These are phyloP conservation scores for Hawksworthiomyces lignivorus DNA, from an alignment of 2,329 filamentous ascomycete genomes.

Conservation along the genomic window DNA sequence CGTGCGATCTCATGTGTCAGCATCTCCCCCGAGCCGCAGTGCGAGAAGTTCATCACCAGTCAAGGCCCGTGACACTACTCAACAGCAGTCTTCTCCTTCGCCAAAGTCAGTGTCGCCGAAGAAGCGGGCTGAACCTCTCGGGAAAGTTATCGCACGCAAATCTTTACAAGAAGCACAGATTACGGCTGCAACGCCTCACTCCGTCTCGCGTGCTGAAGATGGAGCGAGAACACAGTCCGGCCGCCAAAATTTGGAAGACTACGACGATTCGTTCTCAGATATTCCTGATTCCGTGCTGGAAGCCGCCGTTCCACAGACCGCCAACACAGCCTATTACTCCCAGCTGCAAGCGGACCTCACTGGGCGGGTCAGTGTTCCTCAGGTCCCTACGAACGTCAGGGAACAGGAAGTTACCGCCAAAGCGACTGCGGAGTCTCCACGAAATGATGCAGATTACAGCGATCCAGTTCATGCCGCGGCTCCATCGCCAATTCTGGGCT, in stretches of 20 bases:
- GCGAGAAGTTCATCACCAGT: not conserved
- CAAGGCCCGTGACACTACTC: not conserved
- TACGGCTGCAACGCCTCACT: not conserved
- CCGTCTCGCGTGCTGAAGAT: not conserved
- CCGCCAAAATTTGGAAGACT: constrained; percentile 16
- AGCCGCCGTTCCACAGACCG: constrained; percentile 35
- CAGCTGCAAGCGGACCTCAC: too few species aligned
- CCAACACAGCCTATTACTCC: too few species aligned
- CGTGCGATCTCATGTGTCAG: not conserved
- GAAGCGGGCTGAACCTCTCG: constrained; percentile 12
- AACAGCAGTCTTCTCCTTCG: not conserved
- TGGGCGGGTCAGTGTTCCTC: not conserved
- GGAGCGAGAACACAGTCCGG: not conserved
- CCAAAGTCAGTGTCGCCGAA: constrained; percentile 5
- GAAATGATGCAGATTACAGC: too few species aligned
- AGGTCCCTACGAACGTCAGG: not conserved
- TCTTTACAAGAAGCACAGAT: constrained; percentile 7
- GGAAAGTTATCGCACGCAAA: constrained; percentile 12
- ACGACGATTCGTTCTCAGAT: constrained; percentile 52
- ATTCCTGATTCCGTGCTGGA: constrained; percentile 44
- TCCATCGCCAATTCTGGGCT: too few species aligned
- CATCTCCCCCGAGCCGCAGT: not conserved
- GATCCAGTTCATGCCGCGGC: too few species aligned
- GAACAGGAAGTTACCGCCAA: too few species aligned
- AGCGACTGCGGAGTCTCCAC: too few species aligned